A percentile compares a stretch with the other conserved stretches of the same genome.
Evolutionary conservation across 2,329 filamentous ascomycete genomes (phyloP).

Genomic region (Gnomoniopsis smithogilvyi): DNA sequence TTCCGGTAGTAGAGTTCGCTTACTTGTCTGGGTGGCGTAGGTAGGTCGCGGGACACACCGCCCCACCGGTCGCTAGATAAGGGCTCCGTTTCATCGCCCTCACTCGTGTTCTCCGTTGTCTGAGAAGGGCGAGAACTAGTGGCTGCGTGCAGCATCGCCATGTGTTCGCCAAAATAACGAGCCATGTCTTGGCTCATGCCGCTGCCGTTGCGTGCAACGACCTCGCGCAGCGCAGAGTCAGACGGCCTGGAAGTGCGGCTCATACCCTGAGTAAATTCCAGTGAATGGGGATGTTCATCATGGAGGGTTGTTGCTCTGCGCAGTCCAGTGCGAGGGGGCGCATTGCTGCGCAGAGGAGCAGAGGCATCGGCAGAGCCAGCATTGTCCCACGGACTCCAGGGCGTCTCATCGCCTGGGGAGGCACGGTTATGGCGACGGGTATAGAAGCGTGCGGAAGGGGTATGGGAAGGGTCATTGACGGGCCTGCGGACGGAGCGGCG

Average conservation of each 20-base stretch:
- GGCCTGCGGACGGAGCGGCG: constrained; percentile 19
- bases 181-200: constrained; percentile 16
- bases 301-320: constrained; percentile 5
- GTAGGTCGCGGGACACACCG: background rate
- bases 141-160: constrained; percentile 14
- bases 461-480: background rate
- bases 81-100: background rate
- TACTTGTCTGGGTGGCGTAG: constrained; percentile 10
- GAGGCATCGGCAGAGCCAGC: background rate
- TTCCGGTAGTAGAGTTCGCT: constrained; percentile 9
- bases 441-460: constrained; percentile 4
- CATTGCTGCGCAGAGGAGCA: background rate
- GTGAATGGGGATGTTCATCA: background rate
- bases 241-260: background rate
- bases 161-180: constrained; percentile 15
- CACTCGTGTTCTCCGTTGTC: background rate
- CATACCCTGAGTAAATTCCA: background rate
- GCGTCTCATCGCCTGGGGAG: background rate
- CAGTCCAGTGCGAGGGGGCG: background rate
- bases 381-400: constrained; percentile 11
- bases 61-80: background rate
- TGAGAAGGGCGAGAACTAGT: constrained; percentile 9
- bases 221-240: constrained; percentile 8
- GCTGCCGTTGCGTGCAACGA: constrained; percentile 8
- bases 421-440: constrained; percentile 1